A percentile compares a stretch with the other conserved stretches of the same genome.
Conservation (phyloP, 2,329 filamentous ascomycete species). For the Fusarium pseudograminearum region DNA sequence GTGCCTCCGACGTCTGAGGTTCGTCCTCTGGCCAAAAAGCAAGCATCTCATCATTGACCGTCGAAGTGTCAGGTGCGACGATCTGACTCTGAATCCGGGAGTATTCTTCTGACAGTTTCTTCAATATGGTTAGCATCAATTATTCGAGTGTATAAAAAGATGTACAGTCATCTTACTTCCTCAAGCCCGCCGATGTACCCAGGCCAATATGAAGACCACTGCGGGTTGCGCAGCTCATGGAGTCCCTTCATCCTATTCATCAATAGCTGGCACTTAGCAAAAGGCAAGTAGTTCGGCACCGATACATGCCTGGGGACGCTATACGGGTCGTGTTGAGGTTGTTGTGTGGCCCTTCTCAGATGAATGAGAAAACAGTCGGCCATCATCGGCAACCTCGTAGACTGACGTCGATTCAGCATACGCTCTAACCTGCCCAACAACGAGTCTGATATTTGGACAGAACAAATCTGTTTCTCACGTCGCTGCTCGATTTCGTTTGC, state of each 20-base stretch:
- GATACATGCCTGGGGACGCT: not conserved
- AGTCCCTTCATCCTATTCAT: not conserved
- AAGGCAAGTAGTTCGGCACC: not conserved
- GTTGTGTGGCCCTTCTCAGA: not conserved
- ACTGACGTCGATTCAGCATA: not conserved
- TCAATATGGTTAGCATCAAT: not conserved
- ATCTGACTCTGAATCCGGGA: not conserved
- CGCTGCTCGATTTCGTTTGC: not conserved
- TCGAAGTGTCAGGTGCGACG: not conserved
- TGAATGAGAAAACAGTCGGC: not conserved
- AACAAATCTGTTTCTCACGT: too few species aligned
- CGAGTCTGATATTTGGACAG: not conserved
- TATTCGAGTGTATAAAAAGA: not conserved
- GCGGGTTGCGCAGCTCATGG: not conserved
- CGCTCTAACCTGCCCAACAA: not conserved
- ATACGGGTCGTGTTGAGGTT: not conserved
- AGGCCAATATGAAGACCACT: not conserved
- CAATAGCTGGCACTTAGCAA: not conserved
- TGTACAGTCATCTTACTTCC: not conserved
- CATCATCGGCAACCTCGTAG: not conserved
- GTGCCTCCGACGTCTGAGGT: not conserved
- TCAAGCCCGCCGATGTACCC: not conserved
- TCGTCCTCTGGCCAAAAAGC: not conserved
- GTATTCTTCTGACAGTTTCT: not conserved
- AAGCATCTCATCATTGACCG: not conserved